Percentiles rank a stretch among this genome's conserved stretches.
phyloP scores from a whole-genome alignment of 148 eudicot genomes.

The Camellia granthamiana region DNA sequence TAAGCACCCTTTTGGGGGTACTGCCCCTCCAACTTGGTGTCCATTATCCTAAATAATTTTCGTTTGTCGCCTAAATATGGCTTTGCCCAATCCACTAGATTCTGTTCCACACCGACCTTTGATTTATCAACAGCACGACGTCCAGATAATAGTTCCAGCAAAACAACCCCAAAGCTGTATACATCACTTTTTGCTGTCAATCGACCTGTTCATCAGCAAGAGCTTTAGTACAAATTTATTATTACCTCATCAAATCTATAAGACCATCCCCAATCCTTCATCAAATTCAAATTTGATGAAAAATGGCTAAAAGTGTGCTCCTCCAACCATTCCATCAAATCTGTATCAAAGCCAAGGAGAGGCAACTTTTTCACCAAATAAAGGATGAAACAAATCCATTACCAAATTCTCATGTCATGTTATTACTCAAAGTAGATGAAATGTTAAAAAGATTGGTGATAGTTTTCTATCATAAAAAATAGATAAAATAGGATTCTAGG shows the following conservation, averaged over 20 bases:
- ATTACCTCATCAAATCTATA: too few species aligned
- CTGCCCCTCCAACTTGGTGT: constrained; percentile 65
- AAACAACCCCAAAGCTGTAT: constrained; percentile 75
- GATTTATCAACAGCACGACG: constrained; percentile 66
- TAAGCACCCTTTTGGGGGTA: constrained; percentile 69
- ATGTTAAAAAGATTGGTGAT: too few species aligned
- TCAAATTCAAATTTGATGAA: too few species aligned
- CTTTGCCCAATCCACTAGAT: constrained; percentile 69
- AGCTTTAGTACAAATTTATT: neutral
- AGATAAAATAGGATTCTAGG: too few species aligned
- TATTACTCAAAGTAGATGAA: too few species aligned
- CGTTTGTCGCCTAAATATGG: constrained; percentile 57
- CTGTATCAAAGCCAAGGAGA: too few species aligned
- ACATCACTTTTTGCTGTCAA: constrained; percentile 67
- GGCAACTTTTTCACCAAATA: too few species aligned
- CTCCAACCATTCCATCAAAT: too few species aligned
- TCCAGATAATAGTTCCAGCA: constrained; percentile 63
- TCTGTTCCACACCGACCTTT: constrained; percentile 43
- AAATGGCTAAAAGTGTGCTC: too few species aligned
- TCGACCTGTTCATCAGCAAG: constrained; percentile 41
- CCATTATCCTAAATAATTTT: constrained; percentile 67
- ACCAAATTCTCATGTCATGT: too few species aligned
- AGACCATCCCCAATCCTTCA: neutral
- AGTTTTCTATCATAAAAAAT: too few species aligned
- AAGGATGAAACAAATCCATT: too few species aligned